phyloP scores from a whole-genome alignment of 495 filamentous ascomycete species.

The Entonaema liquescens region DNA sequence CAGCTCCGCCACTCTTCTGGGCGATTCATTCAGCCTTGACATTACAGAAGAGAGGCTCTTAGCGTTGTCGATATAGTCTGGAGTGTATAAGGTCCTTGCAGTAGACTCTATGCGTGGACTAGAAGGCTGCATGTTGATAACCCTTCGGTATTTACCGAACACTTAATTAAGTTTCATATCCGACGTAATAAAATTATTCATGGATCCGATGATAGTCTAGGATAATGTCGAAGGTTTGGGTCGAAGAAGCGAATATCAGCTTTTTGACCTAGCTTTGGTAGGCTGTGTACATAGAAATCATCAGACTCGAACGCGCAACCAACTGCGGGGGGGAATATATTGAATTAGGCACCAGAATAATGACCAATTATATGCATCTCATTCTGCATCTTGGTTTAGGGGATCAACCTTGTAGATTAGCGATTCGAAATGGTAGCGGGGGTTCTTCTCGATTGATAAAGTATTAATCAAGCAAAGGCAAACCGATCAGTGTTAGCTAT shows the following conservation, averaged over 20 bases:
- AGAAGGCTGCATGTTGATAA: not conserved
- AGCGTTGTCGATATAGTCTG: not conserved
- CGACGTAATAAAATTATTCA: not conserved
- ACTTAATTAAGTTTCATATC: not conserved
- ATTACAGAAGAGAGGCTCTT: not conserved
- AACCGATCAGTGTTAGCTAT: not conserved
- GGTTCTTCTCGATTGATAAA: not conserved
- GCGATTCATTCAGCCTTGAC: not conserved
- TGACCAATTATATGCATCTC: slow-evolving; percentile 15
- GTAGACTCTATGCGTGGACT: not conserved
- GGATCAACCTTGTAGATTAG: no score
- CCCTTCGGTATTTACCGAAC: not conserved
- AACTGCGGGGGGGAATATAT: not conserved
- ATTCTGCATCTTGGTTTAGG: no score
- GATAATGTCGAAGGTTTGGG: not conserved
- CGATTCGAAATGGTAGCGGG: not conserved
- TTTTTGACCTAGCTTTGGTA: not conserved
- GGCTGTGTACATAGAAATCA: not conserved
- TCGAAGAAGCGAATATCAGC: not conserved
- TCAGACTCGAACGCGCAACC: not conserved
- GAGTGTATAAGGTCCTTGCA: not conserved
- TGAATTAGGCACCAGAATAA: not conserved
- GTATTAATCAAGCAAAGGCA: not conserved
- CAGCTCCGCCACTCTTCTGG: not conserved
- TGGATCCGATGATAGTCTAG: not conserved